These are phyloP conservation scores for Pleurotus cornucopiae DNA, from an alignment of 768 basidiomycete species.

Conservation along the genomic window DNA sequence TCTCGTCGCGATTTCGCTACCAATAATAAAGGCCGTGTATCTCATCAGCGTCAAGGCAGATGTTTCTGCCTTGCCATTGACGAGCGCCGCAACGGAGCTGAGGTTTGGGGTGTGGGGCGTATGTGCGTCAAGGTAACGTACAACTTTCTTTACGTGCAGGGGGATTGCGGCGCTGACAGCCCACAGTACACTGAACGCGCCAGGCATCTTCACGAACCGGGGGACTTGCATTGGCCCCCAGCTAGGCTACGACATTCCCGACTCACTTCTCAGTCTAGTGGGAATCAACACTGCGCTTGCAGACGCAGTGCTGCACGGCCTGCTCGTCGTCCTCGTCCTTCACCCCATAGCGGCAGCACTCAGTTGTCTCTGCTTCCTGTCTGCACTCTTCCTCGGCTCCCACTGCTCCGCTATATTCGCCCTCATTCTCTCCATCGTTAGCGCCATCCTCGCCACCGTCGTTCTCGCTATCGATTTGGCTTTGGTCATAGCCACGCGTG, in stretches of 20 bases:
- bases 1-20: constrained; percentile 69
- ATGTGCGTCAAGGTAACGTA: constrained; percentile 54
- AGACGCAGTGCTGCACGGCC: constrained; percentile 41
- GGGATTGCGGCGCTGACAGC: not conserved
- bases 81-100: constrained; percentile 54
- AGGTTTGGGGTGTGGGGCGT: constrained; percentile 83
- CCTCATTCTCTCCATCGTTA: constrained; percentile 53
- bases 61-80: constrained; percentile 26
- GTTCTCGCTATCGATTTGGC: constrained; percentile 63
- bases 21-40: constrained; percentile 70
- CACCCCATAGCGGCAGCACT: constrained; percentile 66
- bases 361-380: constrained; percentile 46
- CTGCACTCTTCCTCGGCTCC: constrained; percentile 56
- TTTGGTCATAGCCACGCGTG: constrained; percentile 47
- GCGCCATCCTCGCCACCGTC: constrained; percentile 49
- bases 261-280: constrained; percentile 32
- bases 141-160: not conserved
- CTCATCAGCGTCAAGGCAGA: constrained; percentile 45
- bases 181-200: constrained; percentile 15
- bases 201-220: constrained; percentile 32
- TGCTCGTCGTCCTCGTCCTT: constrained; percentile 56
- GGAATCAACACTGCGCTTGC: constrained; percentile 43
- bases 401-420: constrained; percentile 52
- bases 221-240: constrained; percentile 56
- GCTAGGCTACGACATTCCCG: constrained; percentile 68